Conservation (phyloP, 176 grass and related monocot genomes). For the Metroxylon sagu region DNA sequence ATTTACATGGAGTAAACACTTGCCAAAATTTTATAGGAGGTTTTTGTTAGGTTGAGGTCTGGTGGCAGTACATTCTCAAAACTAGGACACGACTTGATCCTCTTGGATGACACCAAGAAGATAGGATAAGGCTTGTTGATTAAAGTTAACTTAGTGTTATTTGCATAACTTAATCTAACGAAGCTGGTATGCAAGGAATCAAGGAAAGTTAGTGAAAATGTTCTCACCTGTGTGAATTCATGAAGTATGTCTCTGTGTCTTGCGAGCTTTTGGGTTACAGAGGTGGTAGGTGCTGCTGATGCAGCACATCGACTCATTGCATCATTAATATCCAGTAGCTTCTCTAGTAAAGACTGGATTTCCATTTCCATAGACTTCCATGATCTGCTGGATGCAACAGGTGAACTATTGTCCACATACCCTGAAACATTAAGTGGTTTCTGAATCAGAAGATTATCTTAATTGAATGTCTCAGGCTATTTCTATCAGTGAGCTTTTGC, state of each 20-base stretch:
- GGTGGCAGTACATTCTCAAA: no score
- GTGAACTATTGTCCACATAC: slow-evolving; percentile 31
- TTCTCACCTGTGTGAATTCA: slow-evolving; percentile 71
- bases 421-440: slow-evolving; percentile 14
- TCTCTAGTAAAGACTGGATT: slow-evolving; percentile 83
- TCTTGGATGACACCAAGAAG: no score
- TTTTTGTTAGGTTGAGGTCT: no score
- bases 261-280: slow-evolving; percentile 88
- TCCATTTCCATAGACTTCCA: slow-evolving; percentile 98
- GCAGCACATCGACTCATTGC: slow-evolving; percentile 82
- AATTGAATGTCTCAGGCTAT: no score
- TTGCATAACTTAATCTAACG: no score
- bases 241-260: slow-evolving; percentile 95
- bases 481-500: no score
- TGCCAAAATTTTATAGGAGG: no score
- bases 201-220: not conserved
- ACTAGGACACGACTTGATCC: no score
- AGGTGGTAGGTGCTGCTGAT: slow-evolving; percentile 44
- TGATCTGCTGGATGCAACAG: slow-evolving; percentile 39
- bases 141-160: no score
- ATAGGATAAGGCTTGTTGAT: no score
- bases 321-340: slow-evolving; percentile 86
- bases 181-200: no score
- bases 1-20: no score
- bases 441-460: not conserved